Evolutionary conservation across 306 rosid genomes (phyloP).

Genomic region (Malus fusca): DNA sequence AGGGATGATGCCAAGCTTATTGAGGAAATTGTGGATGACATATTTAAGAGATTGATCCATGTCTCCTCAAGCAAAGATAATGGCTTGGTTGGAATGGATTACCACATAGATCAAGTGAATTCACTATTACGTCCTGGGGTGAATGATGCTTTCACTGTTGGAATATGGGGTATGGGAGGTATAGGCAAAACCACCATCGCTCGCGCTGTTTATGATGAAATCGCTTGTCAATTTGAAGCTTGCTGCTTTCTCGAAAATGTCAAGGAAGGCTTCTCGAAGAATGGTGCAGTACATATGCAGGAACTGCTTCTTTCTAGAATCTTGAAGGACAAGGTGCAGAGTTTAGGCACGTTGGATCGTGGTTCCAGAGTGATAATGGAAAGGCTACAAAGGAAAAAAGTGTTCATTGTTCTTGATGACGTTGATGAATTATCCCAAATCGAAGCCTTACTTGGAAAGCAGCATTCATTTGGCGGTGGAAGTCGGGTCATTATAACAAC

Average conservation of each 20-base stretch:
- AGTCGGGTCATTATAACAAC: constrained; percentile 3
- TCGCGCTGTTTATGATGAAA: neutral
- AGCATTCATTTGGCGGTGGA: too few species aligned
- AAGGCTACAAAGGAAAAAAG: constrained; percentile 2
- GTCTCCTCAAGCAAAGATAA: neutral
- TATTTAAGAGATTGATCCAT: neutral
- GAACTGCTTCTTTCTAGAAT: neutral
- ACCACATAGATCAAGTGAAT: too few species aligned
- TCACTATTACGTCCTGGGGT: too few species aligned
- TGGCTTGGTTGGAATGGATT: constrained; percentile 9
- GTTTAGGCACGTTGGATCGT: neutral
- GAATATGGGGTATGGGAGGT: constrained; percentile 28
- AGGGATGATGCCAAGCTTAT: too few species aligned
- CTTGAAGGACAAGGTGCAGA: too few species aligned
- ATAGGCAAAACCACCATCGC: constrained; percentile 22
- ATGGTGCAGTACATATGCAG: neutral
- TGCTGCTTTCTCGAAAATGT: constrained; percentile 14
- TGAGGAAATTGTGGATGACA: too few species aligned
- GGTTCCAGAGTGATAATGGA: neutral
- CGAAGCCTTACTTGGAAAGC: neutral
- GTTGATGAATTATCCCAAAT: constrained; percentile 1
- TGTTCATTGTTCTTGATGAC: constrained; percentile 3
- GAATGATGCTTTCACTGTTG: neutral
- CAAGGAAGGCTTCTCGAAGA: neutral
- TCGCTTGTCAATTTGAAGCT: neutral